Evolutionary conservation across 768 basidiomycete genomes (phyloP), one percentile per base, ranked within the genome.

Genomic region (Trametes cinnabarina): DNA sequence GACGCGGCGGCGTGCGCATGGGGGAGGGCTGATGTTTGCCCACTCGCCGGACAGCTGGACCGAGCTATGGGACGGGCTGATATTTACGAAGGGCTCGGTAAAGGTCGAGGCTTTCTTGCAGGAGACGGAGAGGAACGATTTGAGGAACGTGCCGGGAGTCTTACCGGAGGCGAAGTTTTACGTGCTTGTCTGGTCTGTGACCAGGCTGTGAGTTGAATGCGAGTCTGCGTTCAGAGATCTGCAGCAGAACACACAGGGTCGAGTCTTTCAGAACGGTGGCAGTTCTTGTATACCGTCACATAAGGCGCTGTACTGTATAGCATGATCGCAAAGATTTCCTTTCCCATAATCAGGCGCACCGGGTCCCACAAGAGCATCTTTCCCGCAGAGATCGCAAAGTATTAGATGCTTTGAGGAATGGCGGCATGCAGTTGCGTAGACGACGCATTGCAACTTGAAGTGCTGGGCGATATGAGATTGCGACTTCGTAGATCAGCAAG

Each of bases 31-130:
- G 14, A 66, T 70, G 64, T 76, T 75, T 55, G 66, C 65, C 28
- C 74, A 78, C 46, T 63, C 57, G 15, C 69, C 75, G 8, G 68
- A 73, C 47, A 69, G 65, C 46, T 78, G 76, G 76, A 58, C 14
- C 25, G 70, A 60, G 22, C 30, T 78, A 46, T 78, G 77, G 77
- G 69, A 79, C 35, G 73, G 69, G 0, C 64, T 61, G 19, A 66
- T 74, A 0, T 76, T 77, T 22, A 20, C 52, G 62, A 64, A 71
- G 63, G 76, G 73, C 26, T 59, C 61, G 35, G 72, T 73, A 10
- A 54, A 65, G 52, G 68, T 72, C 3, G 65, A 67, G 9, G 63
- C 67, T 28, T 14, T 34, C 23, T 46, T 69, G 23, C 26, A 35
- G 14, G 53, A 57, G 46, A 20, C 50, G 32, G 25, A 30, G 22